Percentiles rank a stretch among this genome's conserved stretches.
These are phyloP conservation scores for Penstemon newberryi DNA, from an alignment of 257 asterid species.

Conservation along the genomic window DNA sequence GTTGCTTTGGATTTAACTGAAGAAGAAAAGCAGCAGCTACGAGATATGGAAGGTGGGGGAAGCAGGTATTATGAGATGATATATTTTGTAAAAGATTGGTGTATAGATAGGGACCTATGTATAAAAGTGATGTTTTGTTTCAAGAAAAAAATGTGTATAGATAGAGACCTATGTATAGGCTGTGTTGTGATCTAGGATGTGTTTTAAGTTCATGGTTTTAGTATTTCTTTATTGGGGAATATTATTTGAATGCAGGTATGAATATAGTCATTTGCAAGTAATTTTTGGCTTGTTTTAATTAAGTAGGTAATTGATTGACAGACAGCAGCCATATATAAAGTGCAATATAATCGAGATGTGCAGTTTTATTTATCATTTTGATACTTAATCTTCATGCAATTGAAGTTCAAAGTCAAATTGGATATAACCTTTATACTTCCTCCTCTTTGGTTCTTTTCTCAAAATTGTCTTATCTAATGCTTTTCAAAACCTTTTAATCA, in stretches of 20 bases:
- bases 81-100: slow-evolving; percentile 11
- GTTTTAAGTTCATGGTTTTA: not conserved
- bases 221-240: not conserved
- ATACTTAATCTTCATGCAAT: not conserved
- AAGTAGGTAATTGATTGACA: not conserved
- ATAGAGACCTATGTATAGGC: no score
- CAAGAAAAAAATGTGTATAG: slow-evolving; percentile 5
- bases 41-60: slow-evolving; percentile 45
- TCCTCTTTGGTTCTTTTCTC: not conserved
- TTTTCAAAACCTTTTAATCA: slow-evolving; percentile 28
- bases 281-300: not conserved
- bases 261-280: not conserved
- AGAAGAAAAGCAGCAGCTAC: slow-evolving; percentile 68
- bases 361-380: not conserved
- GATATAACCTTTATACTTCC: not conserved
- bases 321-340: not conserved
- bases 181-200: not conserved
- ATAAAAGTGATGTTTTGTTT: not conserved
- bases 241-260: not conserved
- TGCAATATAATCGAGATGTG: slow-evolving; percentile 1
- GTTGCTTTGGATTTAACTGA: slow-evolving; percentile 75
- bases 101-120: not conserved
- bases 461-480: slow-evolving; percentile 11
- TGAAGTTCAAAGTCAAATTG: slow-evolving; percentile 9
- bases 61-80: slow-evolving; percentile 47